A percentile compares a stretch with the other conserved stretches of the same genome.
phyloP scores from a whole-genome alignment of 2,329 filamentous ascomycete genomes.

The Stylonectria norvegica region DNA sequence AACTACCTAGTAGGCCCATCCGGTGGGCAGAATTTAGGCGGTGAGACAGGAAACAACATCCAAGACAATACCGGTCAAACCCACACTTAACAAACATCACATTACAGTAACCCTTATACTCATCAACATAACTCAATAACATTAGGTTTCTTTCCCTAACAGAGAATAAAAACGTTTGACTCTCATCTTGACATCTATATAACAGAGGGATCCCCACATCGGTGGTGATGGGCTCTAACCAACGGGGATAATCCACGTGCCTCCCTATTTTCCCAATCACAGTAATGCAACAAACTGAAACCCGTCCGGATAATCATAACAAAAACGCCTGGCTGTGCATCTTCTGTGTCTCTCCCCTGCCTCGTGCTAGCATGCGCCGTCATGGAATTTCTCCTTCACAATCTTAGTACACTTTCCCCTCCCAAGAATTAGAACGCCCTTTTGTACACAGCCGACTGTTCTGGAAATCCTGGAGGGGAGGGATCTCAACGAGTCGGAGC shows the following conservation, averaged over 20 bases:
- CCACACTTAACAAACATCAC: background rate
- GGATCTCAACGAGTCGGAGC: background rate
- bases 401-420: constrained; percentile 18
- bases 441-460: background rate
- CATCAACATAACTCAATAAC: constrained; percentile 1
- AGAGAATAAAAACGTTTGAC: constrained; percentile 3
- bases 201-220: background rate
- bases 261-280: constrained; percentile 1
- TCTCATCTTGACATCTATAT: constrained; percentile 1
- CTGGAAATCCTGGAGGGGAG: background rate
- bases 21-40: constrained; percentile 14
- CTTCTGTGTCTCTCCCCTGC: constrained; percentile 14
- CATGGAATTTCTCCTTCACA: constrained; percentile 14
- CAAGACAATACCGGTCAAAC: background rate
- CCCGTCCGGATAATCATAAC: constrained; percentile 9
- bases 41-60: constrained; percentile 1
- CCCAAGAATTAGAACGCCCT: constrained; percentile 1
- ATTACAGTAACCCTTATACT: background rate
- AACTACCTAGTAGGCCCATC: too few species aligned
- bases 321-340: constrained; percentile 28
- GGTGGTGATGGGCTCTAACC: background rate
- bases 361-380: constrained; percentile 15
- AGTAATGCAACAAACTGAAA: constrained; percentile 9
- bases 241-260: background rate
- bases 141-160: constrained; percentile 5